Evolutionary conservation across 192 early-diverging fungal genomes (phyloP), one percentile per base, ranked within the genome.

Genomic region (Funneliformis geosporum): DNA sequence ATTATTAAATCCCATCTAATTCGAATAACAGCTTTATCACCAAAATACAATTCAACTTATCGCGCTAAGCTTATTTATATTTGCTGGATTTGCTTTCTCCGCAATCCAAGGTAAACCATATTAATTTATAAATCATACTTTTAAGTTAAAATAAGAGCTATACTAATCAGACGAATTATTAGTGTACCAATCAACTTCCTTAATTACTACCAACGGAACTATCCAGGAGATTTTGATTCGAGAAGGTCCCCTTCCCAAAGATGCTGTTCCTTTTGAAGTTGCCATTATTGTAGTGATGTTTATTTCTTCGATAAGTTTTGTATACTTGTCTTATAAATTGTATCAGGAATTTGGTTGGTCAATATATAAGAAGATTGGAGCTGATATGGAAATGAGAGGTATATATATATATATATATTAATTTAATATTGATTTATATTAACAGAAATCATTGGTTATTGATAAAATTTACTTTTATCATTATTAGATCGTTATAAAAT

Each of bases 41-140:
- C 90, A 96, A 83, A 98, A 98, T 86, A 96, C 95, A 27, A 96
- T 98, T 76, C 95, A 98, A 81, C 91, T 96, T 61, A 92, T 95
- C 66, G 90, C 89, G 18, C 87, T 92, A 33, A 86, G 90, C 9
- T 79, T 87, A 65, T 94, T 94, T 84, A 90, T 92, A 81, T 81
- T 87, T 59, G 87, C 86, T 71, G 86, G 89, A 71, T 87, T 86
- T 42, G 84, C 82, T 12, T 95, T 94, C 82, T 88, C 93, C 27
- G 84, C 91, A 27, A 92, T 95, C 74, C 94, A 95, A 82, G 73
- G 82, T 80, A 81, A 82, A 70, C 23, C 74, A 78, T 1, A 18
- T 70, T 85, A 55, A 73, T 81, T 46, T 76, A 77, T 42, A 47
- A 55, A 55, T 81, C 79, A 5, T 28, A n/a, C n/a, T n/a, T n/a